These are phyloP conservation scores for Wickerhamiella azymoides DNA, from an alignment of 805 yeast species.

Conservation along the genomic window DNA sequence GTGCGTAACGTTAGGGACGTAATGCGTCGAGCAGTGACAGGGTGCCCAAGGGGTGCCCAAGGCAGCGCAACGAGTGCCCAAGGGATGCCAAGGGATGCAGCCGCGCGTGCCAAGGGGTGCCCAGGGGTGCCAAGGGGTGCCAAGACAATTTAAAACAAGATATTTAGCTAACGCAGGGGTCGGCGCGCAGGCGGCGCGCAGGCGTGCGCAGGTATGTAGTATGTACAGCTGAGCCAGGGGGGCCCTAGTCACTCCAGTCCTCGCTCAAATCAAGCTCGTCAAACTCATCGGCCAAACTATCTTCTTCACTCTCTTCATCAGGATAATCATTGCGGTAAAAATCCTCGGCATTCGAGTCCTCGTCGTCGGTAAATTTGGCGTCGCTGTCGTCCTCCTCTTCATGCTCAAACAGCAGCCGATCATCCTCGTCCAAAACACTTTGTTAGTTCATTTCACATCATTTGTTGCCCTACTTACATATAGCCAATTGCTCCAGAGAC, in stretches of 20 bases:
- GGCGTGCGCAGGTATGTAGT: too few relatives aligned
- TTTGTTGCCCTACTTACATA: slow-evolving; percentile 20
- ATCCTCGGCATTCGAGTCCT: slow-evolving; percentile 57
- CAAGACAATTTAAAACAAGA: too few relatives aligned
- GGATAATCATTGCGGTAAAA: slow-evolving; percentile 90
- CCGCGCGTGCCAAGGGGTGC: too few relatives aligned
- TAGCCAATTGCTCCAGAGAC: slow-evolving; percentile 25
- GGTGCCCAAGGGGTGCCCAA: too few relatives aligned
- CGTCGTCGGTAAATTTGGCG: slow-evolving; percentile 23
- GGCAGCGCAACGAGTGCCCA: too few relatives aligned
- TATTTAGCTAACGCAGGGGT: too few relatives aligned
- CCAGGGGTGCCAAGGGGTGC: too few relatives aligned
- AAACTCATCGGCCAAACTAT: slow-evolving; percentile 2
- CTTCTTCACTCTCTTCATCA: slow-evolving; percentile 77
- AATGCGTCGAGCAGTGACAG: too few relatives aligned
- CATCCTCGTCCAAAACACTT: slow-evolving; percentile 20
- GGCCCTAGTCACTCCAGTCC: neutral
- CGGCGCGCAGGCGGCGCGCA: too few relatives aligned
- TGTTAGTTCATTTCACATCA: slow-evolving; percentile 8
- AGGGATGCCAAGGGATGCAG: too few relatives aligned
- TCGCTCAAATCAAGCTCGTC: slow-evolving; percentile 5
- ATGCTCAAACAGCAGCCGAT: slow-evolving; percentile 25
- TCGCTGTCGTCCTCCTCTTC: slow-evolving; percentile 26
- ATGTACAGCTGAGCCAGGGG: too few relatives aligned
- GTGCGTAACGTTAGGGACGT: too few relatives aligned